phyloP scores from a whole-genome alignment of 2,329 filamentous ascomycete genomes.

The Fonsecaea erecta region DNA sequence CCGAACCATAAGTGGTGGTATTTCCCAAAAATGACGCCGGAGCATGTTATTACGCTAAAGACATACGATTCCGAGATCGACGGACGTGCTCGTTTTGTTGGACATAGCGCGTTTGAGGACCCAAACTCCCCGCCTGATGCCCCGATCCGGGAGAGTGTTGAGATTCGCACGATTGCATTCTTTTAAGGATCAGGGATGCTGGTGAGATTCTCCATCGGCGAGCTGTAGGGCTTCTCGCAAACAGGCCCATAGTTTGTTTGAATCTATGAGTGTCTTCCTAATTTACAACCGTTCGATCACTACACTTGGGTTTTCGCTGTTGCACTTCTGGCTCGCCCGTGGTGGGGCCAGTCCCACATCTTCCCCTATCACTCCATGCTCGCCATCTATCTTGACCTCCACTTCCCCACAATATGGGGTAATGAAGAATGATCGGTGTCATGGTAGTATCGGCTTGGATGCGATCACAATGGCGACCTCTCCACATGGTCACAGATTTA shows the following conservation, averaged over 20 bases:
- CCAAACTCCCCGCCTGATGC: slow-evolving; percentile 42
- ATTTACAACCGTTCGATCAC: neutral
- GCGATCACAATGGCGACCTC: neutral
- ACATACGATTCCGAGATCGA: slow-evolving; percentile 46
- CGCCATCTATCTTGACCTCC: neutral
- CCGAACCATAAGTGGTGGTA: slow-evolving; percentile 48
- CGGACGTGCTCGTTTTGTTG: slow-evolving; percentile 45
- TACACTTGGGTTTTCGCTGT: neutral
- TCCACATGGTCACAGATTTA: slow-evolving; percentile 6
- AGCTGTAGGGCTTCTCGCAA: neutral
- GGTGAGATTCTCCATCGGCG: neutral
- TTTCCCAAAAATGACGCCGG: slow-evolving; percentile 46
- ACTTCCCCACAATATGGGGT: slow-evolving; percentile 14
- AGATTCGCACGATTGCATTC: slow-evolving; percentile 50
- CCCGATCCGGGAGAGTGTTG: slow-evolving; percentile 46
- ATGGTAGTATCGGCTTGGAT: neutral
- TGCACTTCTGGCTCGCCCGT: neutral
- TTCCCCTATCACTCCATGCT: too few relatives aligned
- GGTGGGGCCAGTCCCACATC: slow-evolving; percentile 7
- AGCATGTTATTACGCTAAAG: slow-evolving; percentile 48
- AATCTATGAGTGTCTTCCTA: neutral
- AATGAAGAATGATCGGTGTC: neutral
- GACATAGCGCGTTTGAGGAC: slow-evolving; percentile 48
- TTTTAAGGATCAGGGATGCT: slow-evolving; percentile 38
- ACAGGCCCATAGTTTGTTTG: neutral